Percentiles rank a stretch among this genome's conserved stretches.
These are phyloP conservation scores for Lasiodiplodia sp. DNA, from an alignment of 2,329 filamentous ascomycete species.

Conservation along the genomic window DNA sequence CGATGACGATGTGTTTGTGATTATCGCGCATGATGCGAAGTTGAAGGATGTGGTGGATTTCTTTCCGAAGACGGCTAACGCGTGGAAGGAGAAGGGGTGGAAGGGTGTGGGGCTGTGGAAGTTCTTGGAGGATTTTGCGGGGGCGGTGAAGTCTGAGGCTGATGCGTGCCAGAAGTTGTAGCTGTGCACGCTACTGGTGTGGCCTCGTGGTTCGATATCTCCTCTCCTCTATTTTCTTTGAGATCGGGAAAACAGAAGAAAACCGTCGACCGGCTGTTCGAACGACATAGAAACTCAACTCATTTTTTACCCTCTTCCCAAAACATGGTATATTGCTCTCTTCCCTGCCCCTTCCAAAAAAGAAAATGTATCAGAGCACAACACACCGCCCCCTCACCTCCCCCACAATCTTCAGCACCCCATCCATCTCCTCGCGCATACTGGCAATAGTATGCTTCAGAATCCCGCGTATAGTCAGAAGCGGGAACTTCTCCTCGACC, in stretches of 20 bases:
- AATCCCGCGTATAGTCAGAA: not conserved
- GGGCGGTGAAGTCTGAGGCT: not conserved
- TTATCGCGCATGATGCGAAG: conserved; percentile 40
- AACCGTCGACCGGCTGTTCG: too few species aligned
- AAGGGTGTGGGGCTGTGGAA: conserved; percentile 37
- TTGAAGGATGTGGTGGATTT: conserved; percentile 37
- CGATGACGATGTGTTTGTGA: conserved; percentile 36
- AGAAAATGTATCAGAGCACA: not conserved
- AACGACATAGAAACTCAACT: too few species aligned
- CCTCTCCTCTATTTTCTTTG: too few species aligned
- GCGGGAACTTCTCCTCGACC: not conserved
- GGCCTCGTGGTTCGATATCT: too few species aligned
- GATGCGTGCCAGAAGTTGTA: not conserved
- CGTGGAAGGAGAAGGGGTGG: conserved; percentile 38
- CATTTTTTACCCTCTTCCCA: too few species aligned
- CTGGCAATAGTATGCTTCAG: not conserved
- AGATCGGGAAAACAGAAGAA: too few species aligned
- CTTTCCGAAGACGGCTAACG: conserved; percentile 37
- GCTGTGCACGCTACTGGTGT: too few species aligned
- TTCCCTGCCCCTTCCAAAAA: too few species aligned
- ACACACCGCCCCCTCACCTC: not conserved
- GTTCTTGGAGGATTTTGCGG: conserved; percentile 35
- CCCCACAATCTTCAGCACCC: not conserved
- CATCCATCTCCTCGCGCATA: not conserved
- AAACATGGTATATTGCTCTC: too few species aligned